These are phyloP conservation scores for Chrysochromulina tobinii DNA, from an alignment of 78 protist species.

Conservation along the genomic window DNA sequence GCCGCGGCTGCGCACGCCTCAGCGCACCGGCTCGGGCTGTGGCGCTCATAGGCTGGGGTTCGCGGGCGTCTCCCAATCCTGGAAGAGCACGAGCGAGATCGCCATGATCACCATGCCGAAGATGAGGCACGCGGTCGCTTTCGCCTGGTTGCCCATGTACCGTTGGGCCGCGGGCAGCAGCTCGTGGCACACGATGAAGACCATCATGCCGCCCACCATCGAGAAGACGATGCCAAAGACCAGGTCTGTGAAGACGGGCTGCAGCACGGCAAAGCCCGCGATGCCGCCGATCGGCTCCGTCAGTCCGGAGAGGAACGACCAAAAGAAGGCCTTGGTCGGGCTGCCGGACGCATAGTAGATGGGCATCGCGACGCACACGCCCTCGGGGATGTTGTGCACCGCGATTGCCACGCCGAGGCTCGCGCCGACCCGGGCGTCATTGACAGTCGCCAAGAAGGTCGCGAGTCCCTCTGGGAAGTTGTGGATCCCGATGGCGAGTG, in stretches of 20 bases:
- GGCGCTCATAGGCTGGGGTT: too few relatives aligned
- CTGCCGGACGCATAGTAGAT: conserved; percentile 60
- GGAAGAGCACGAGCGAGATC: conserved; percentile 13
- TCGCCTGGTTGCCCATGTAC: not conserved
- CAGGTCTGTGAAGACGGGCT: not conserved
- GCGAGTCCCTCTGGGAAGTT: conserved; percentile 86
- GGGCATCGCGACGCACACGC: conserved; percentile 73
- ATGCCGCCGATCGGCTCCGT: conserved; percentile 67
- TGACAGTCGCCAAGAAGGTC: conserved; percentile 68
- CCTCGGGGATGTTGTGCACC: conserved; percentile 81
- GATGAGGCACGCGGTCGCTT: not conserved
- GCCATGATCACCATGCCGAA: conserved; percentile 39
- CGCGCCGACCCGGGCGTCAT: conserved; percentile 52
- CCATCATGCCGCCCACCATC: conserved; percentile 51
- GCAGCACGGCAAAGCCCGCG: conserved; percentile 51
- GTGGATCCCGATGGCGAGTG: conserved; percentile 70
- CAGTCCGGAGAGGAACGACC: conserved; percentile 65
- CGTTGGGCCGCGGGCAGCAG: not conserved
- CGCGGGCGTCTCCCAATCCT: too few relatives aligned
- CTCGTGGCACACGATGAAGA: conserved; percentile 32
- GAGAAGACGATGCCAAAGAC: conserved; percentile 43
- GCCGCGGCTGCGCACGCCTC: too few relatives aligned
- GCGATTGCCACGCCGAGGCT: conserved; percentile 68
- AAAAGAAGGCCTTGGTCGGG: conserved; percentile 51
- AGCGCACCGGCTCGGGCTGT: too few relatives aligned